These are phyloP conservation scores for Exophiala calicioides DNA, from an alignment of 2,329 filamentous ascomycete genomes.

Conservation along the genomic window DNA sequence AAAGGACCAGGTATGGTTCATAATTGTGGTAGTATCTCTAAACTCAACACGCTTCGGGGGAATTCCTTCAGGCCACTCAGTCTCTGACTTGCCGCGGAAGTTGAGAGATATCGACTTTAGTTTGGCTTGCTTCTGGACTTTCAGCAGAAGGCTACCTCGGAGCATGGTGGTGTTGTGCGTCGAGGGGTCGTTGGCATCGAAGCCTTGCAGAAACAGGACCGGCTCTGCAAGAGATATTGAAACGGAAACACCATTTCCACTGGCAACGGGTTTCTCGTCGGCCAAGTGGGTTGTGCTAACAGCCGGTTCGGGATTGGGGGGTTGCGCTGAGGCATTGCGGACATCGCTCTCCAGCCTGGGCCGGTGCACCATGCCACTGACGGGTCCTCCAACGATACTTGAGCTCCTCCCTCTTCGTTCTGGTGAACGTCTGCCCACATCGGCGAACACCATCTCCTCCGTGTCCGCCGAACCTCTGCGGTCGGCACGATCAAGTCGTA, in stretches of 20 bases:
- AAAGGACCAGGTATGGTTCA: conserved; percentile 87
- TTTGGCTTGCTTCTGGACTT: conserved; percentile 85
- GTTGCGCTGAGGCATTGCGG: conserved; percentile 24
- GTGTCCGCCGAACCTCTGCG: conserved; percentile 35
- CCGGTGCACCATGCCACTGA: conserved; percentile 32
- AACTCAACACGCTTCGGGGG: conserved; percentile 82
- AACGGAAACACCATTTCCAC: conserved; percentile 51
- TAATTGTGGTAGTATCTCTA: conserved; percentile 79
- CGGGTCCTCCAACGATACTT: conserved; percentile 29
- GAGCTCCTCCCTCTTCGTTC: conserved; percentile 27
- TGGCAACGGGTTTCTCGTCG: conserved; percentile 51
- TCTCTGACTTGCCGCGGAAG: conserved; percentile 80
- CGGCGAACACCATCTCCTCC: conserved; percentile 36
- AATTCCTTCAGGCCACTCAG: conserved; percentile 96
- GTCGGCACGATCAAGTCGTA: conserved; percentile 40
- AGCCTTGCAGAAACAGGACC: conserved; percentile 51
- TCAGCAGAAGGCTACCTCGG: conserved; percentile 77
- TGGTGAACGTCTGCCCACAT: conserved; percentile 24
- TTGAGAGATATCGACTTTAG: conserved; percentile 88
- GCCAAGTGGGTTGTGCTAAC: conserved; percentile 39
- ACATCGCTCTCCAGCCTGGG: conserved; percentile 32
- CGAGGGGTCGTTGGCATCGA: conserved; percentile 52
- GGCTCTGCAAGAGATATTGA: conserved; percentile 51
- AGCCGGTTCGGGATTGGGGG: conserved; percentile 31
- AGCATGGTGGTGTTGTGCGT: conserved; percentile 76